phyloP scores from a whole-genome alignment of 306 rosid genomes.

The Chamaecrista fasciculata region DNA sequence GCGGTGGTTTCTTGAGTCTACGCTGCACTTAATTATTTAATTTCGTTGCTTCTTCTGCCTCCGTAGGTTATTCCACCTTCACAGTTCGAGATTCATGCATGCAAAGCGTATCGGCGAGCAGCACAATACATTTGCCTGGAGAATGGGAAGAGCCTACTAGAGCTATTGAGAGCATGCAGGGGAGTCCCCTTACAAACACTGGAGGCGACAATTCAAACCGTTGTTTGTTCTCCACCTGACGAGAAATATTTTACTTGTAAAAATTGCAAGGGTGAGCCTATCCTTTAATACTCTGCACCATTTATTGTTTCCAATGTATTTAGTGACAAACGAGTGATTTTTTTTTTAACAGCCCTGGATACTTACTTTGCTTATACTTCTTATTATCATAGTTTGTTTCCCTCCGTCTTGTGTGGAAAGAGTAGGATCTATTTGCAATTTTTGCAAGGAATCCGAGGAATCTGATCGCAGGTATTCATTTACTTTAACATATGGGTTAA shows the following conservation, averaged over 20 bases:
- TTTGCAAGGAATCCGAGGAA: slow-evolving; percentile 61
- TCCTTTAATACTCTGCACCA: neutral
- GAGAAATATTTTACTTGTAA: slow-evolving; percentile 75
- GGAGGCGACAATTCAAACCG: slow-evolving; percentile 80
- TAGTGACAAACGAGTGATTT: neutral
- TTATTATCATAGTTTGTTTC: slow-evolving; percentile 53
- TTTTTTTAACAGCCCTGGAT: slow-evolving; percentile 21
- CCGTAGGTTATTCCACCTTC: slow-evolving; percentile 87
- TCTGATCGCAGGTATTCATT: slow-evolving; percentile 57
- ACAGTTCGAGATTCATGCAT: slow-evolving; percentile 97
- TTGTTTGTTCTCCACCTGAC: slow-evolving; percentile 60
- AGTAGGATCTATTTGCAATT: slow-evolving; percentile 67
- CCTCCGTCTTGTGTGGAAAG: slow-evolving; percentile 67
- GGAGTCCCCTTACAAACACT: slow-evolving; percentile 61
- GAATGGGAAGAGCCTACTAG: slow-evolving; percentile 93
- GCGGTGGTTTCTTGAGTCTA: slow-evolving; percentile 27
- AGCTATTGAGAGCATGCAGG: slow-evolving; percentile 79
- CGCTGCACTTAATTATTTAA: slow-evolving; percentile 26
- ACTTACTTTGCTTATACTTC: slow-evolving; percentile 9
- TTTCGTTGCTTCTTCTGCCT: slow-evolving; percentile 10
- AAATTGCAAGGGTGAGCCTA: slow-evolving; percentile 74
- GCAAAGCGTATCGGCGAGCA: slow-evolving; percentile 86
- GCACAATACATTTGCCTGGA: slow-evolving; percentile 92
- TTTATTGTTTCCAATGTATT: slow-evolving; percentile 12
- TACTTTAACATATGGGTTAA: neutral